These are phyloP conservation scores for Candida hungchunana DNA, from an alignment of 805 yeast genomes.

Conservation along the genomic window DNA sequence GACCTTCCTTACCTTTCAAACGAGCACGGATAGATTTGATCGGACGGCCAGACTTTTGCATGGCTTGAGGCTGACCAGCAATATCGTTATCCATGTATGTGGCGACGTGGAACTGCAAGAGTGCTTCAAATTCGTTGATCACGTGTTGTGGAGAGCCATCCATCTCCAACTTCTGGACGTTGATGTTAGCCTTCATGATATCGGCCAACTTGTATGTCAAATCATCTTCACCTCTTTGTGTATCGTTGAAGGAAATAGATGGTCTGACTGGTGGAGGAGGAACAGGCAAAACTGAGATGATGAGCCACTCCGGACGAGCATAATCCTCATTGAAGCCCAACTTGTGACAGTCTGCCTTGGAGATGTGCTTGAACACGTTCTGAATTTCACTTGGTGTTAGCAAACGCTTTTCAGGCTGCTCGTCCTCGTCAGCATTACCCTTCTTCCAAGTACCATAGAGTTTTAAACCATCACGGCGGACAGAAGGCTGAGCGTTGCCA, in stretches of 20 bases:
- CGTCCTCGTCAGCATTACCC: constrained; percentile 75
- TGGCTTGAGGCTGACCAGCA: constrained; percentile 99
- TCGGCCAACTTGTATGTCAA: constrained; percentile 96
- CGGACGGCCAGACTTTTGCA: constrained; percentile 98
- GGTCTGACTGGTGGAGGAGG: constrained; percentile 99
- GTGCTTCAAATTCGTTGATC: constrained; percentile 90
- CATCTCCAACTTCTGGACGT: constrained; percentile 95
- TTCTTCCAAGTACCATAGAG: constrained; percentile 99
- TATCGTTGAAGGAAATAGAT: constrained; percentile 94
- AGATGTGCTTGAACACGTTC: constrained; percentile 88
- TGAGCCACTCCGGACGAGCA: constrained; percentile 98
- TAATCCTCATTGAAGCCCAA: constrained; percentile 93
- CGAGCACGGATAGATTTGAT: constrained; percentile 99
- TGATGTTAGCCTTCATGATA: constrained; percentile 92
- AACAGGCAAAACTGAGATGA: constrained; percentile 95
- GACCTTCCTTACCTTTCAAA: constrained; percentile 98
- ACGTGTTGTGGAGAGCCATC: constrained; percentile 99
- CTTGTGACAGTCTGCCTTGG: constrained; percentile 72
- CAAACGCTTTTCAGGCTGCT: constrained; percentile 87
- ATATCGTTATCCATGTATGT: constrained; percentile 99
- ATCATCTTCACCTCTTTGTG: constrained; percentile 99
- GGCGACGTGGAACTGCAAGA: constrained; percentile 96
- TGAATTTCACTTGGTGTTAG: constrained; percentile 85
- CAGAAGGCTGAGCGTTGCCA: constrained; percentile 94
- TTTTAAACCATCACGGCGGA: constrained; percentile 93